Evolutionary conservation across 805 yeast species (phyloP).

Genomic region (Limtongia smithiae): DNA sequence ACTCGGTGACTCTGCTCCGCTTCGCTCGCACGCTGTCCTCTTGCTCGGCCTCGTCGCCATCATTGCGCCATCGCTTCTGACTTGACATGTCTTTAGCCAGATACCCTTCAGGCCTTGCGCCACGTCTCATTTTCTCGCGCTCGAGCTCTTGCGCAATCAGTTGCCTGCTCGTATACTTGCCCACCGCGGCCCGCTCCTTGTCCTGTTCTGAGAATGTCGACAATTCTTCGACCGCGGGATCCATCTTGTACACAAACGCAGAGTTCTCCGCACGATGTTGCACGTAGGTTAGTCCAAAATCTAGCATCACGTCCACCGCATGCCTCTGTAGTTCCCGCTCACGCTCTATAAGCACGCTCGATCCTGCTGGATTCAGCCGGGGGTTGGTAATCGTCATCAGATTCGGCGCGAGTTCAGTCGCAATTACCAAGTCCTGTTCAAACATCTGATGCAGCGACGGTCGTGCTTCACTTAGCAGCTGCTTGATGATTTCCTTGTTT

Average conservation of each 20-base stretch:
- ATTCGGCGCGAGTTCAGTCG: slow-evolving; percentile 38
- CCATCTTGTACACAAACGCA: slow-evolving; percentile 32
- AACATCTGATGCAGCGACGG: slow-evolving; percentile 21
- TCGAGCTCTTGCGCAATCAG: slow-evolving; percentile 10
- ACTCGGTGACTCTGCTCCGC: neutral
- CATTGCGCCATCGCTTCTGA: neutral
- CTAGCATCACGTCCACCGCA: slow-evolving; percentile 31
- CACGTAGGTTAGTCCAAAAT: slow-evolving; percentile 27
- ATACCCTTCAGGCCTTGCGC: no score
- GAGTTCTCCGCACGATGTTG: slow-evolving; percentile 36
- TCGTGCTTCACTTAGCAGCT: slow-evolving; percentile 29
- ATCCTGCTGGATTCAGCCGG: slow-evolving; percentile 26
- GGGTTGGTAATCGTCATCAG: slow-evolving; percentile 33
- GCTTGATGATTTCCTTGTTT: slow-evolving; percentile 36
- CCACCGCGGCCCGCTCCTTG: slow-evolving; percentile 13
- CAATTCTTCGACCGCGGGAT: slow-evolving; percentile 38
- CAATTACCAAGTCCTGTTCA: slow-evolving; percentile 12
- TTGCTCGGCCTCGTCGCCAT: neutral
- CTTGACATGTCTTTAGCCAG: no score
- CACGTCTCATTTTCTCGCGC: neutral
- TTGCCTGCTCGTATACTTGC: slow-evolving; percentile 19
- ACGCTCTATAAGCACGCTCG: slow-evolving; percentile 5
- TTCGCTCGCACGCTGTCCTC: neutral
- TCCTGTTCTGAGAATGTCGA: slow-evolving; percentile 20
- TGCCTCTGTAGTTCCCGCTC: slow-evolving; percentile 11